These are phyloP conservation scores for Fusarium lyarnte DNA, from an alignment of 2,329 filamentous ascomycete species.

Conservation along the genomic window DNA sequence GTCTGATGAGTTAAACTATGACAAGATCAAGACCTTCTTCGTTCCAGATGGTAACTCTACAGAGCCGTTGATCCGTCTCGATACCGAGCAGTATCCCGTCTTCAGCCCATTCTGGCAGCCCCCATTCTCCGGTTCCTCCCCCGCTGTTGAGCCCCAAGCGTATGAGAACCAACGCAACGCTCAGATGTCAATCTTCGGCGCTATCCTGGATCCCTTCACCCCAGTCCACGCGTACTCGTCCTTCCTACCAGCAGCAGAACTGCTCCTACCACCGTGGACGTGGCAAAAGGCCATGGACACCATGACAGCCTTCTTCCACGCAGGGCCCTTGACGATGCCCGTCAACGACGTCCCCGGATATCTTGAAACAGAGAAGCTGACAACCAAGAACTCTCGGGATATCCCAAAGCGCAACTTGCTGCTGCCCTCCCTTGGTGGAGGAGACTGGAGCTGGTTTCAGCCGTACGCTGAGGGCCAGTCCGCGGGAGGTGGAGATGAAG, in stretches of 20 bases:
- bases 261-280: constrained; percentile 50
- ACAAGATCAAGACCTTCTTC: constrained; percentile 44
- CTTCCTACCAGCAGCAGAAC: constrained; percentile 44
- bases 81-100: constrained; percentile 36
- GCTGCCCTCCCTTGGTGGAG: constrained; percentile 34
- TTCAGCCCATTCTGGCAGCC: constrained; percentile 42
- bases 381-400: background rate
- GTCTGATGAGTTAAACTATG: constrained; percentile 35
- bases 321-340: constrained; percentile 48
- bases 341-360: constrained; percentile 27
- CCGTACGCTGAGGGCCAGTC: constrained; percentile 35
- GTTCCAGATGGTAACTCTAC: background rate
- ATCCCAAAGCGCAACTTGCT: background rate
- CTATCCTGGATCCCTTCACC: constrained; percentile 51
- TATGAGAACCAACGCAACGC: constrained; percentile 20
- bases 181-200: constrained; percentile 39
- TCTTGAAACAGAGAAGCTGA: background rate
- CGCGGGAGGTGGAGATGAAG: background rate
- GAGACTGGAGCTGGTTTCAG: constrained; percentile 49
- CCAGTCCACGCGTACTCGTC: constrained; percentile 49
- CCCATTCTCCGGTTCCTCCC: background rate
- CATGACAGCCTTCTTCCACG: constrained; percentile 55
- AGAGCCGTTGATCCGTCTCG: background rate
- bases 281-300: constrained; percentile 49
- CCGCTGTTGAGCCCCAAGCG: background rate